Conservation (phyloP, 306 rosid genomes). For the Gastrolobium bilobum region DNA sequence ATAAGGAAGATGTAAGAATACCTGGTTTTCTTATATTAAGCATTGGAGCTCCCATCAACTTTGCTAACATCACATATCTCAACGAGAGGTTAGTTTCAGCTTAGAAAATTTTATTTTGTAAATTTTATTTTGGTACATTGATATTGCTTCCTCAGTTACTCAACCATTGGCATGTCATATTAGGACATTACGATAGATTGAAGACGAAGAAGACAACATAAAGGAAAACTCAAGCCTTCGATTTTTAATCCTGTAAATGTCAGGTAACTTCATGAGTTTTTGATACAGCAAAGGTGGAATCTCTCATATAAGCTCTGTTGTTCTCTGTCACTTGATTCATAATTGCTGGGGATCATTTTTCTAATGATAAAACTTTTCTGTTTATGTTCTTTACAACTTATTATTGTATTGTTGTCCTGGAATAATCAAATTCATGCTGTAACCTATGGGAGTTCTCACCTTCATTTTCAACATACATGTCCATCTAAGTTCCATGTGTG, state of each 20-base stretch:
- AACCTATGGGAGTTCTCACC: neutral
- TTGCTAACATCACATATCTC: slow-evolving; percentile 86
- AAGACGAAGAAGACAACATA: slow-evolving; percentile 67
- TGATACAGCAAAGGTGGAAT: neutral
- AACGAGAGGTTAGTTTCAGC: slow-evolving; percentile 74
- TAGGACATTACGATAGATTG: slow-evolving; percentile 91
- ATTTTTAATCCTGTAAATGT: slow-evolving; percentile 74
- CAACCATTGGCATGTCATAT: slow-evolving; percentile 19
- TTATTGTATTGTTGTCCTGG: neutral
- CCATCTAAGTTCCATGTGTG: neutral
- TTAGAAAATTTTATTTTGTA: slow-evolving; percentile 25
- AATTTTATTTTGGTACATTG: neutral
- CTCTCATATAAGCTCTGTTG: neutral
- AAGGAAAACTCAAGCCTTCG: slow-evolving; percentile 60
- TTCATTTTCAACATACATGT: neutral
- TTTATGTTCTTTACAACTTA: neutral
- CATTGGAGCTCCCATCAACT: slow-evolving; percentile 96
- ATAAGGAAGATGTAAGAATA: slow-evolving; percentile 68
- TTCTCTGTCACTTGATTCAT: slow-evolving; percentile 2
- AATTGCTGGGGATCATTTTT: slow-evolving; percentile 1
- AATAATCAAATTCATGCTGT: neutral
- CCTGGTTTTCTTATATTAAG: slow-evolving; percentile 88
- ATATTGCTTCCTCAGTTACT: slow-evolving; percentile 18
- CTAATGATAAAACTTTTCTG: neutral
- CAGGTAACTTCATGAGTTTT: slow-evolving; percentile 61